Conservation (phyloP, 371 early-diverging fungal species). For the Mycotypha africana region DNA sequence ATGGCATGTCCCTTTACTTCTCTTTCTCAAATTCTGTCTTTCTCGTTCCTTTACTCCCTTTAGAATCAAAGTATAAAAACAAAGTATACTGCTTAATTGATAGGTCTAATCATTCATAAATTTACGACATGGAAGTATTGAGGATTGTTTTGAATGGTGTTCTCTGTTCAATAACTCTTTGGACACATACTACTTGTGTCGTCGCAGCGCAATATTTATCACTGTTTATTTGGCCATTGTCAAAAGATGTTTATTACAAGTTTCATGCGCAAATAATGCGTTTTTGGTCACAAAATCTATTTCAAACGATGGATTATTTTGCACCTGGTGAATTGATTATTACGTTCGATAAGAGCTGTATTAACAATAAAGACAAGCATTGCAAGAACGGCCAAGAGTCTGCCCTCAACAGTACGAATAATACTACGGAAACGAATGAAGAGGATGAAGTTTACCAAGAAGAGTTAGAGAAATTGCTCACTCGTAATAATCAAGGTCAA, state of each 20-base stretch:
- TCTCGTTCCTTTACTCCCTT: no score
- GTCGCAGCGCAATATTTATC: conserved; percentile 20
- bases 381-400: no score
- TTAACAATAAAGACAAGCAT: conserved; percentile 7
- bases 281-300: conserved; percentile 58
- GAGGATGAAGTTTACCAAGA: conserved; percentile 10
- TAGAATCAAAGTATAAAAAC: no score
- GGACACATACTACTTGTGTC: conserved; percentile 10
- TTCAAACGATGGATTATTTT: conserved; percentile 56
- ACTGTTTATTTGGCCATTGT: conserved; percentile 29
- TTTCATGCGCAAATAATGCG: conserved; percentile 48
- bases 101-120: no score
- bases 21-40: no score
- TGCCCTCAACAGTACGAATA: conserved; percentile 23
- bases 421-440: conserved; percentile 46
- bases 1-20: no score
- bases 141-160: conserved; percentile 8
- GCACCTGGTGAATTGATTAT: conserved; percentile 58
- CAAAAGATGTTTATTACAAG: conserved; percentile 30
- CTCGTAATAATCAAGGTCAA: conserved; percentile 22
- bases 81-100: no score
- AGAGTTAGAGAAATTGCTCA: conserved; percentile 17
- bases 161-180: conserved; percentile 6
- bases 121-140: conserved; percentile 9
- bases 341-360: conserved; percentile 47